Evolutionary conservation across 352 stramenopile genomes (phyloP), one percentile per base, ranked within the genome.

Genomic region (Discostella stelligera): DNA sequence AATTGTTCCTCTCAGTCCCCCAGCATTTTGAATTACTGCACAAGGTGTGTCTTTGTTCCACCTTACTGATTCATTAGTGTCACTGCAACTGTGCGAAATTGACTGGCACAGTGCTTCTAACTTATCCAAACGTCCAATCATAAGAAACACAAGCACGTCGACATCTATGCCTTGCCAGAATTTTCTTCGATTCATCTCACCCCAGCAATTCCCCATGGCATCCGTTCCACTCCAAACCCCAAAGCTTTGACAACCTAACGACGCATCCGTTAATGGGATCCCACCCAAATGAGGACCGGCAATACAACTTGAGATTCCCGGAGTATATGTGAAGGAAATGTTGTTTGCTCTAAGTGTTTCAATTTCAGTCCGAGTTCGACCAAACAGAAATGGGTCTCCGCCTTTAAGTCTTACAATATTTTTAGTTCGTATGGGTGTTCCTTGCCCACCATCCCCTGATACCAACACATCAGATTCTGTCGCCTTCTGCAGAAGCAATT

Each of bases 91-190:
- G 32, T 49, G 46, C 23, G 49, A 37, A 48, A 80, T 62, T 14
- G 52, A 44, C 49, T 49, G 16, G 52, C 72, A 82, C n/a, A 82
- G 49, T 54, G 60, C 61, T 14, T 77, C 67, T 46, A 82, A 65
- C 55, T 82, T 82, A 60, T 82, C 74, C 56, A 82, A 77, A 14
- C 67, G 13, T 20, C 74, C 74, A 52, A 82, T 82, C 74, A 82
- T 82, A 1, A 82, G 67, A 62, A 82, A 82, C 5, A 82, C 74
- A 30, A 77, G 61, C 1, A 66, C 60, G 67, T 82, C 74, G 50
- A 82, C 74, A 14, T 30, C 23, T 0, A 3, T 14, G 23, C 20
- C 48, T 14, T 44, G 37, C 37, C 7, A 44, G 37, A 44, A 44
- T n/a, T 41, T 21, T 4, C 37, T 46, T 5, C 27, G 30, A 54